A percentile compares a stretch with the other conserved stretches of the same genome.
These are phyloP conservation scores for Leccinum imitatum DNA, from an alignment of 768 basidiomycete species.

Conservation along the genomic window DNA sequence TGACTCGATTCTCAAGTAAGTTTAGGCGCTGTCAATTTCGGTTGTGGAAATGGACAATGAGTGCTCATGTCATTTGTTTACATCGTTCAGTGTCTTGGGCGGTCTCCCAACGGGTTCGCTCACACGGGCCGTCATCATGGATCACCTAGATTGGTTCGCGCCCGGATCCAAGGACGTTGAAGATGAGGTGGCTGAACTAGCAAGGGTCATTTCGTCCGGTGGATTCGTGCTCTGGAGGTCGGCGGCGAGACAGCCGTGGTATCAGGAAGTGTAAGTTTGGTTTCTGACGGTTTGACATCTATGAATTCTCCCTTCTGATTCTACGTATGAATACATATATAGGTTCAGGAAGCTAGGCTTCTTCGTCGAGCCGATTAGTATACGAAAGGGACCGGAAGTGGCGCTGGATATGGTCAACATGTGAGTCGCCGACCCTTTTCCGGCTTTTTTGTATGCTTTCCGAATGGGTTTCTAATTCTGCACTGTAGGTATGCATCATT, in stretches of 20 bases:
- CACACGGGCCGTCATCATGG: conserved; percentile 70
- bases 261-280: conserved; percentile 45
- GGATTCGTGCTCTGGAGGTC: conserved; percentile 69
- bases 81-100: conserved; percentile 39
- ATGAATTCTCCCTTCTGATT: not conserved
- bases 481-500: conserved; percentile 32
- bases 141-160: conserved; percentile 62
- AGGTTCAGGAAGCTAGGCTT: conserved; percentile 57
- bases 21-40: conserved; percentile 12
- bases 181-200: conserved; percentile 54
- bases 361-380: conserved; percentile 48
- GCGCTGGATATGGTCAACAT: conserved; percentile 73
- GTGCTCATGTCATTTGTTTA: not conserved
- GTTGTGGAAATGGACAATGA: not conserved
- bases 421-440: conserved; percentile 35
- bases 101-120: conserved; percentile 48
- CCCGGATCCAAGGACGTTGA: conserved; percentile 48
- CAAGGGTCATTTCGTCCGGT: conserved; percentile 53
- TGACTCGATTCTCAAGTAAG: conserved; percentile 64
- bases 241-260: conserved; percentile 66
- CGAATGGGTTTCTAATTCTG: not conserved
- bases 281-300: not conserved
- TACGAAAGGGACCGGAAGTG: conserved; percentile 45
- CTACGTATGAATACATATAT: not conserved
- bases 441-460: not conserved